Base-by-base conservation (phyloP, 768 basidiomycete species). In the Guyanaporus albipodus region DNA sequence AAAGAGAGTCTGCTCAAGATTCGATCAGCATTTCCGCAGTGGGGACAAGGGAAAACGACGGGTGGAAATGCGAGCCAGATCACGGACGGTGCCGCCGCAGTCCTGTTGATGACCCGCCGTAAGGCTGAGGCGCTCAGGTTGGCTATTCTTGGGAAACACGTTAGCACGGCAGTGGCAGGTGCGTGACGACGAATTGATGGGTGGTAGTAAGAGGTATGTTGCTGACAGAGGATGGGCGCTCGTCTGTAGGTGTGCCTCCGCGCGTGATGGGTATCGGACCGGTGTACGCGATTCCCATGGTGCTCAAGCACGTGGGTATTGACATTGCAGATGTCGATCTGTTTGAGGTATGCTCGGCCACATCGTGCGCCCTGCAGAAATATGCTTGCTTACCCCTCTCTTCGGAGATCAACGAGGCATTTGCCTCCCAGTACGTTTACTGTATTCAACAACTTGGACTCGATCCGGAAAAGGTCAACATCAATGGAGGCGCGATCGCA, bases 191-290 rank as follows among this genome's bases (percentile, higher is more conserved):
- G 17, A 17, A 3, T 2, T 17, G 11, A 18, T 18, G 22, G 7
- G 12, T 9, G 4, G 4, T 4, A 5, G 22, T 17, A 32, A 35
- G 4, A 8, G 12, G 7, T 19, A 18, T n/a, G 26, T 41, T 41
- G 6, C 32, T 52, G 41, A 52, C 29, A 9, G 19, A 2, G 9
- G 10, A 27, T 24, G 26, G n/a, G 15, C 32, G 19, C 28, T 12
- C 24, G 5, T 36, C 14, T 4, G 18, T 46, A 80, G 87, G 87
- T 43, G 70, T 83, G 12, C 75, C 86, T 2, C 91, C 91, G 1
- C 80, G 89, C 18, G 76, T 93, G 35, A 93, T 93, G 91, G 89
- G 89, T 40, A 74, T 94, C 60, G 93, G 90, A 1, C 94, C 94
- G 3, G 74, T 77, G 0, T 79, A 77, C 56, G 93, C 94, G 10